These are phyloP conservation scores for Protomyces inundatus DNA, from an alignment of 1,139 yeast species.

Conservation along the genomic window DNA sequence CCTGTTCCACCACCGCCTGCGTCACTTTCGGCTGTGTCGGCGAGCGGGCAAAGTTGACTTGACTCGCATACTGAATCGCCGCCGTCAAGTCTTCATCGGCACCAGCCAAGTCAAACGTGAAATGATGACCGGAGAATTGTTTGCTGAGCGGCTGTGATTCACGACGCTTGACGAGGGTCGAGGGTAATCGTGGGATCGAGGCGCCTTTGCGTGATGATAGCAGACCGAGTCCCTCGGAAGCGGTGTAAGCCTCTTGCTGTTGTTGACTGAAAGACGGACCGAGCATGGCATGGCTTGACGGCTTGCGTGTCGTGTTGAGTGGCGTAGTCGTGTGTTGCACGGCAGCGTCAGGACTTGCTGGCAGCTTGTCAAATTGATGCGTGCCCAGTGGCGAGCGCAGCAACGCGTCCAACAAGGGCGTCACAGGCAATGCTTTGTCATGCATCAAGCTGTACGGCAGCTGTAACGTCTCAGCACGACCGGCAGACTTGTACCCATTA, in stretches of 20 bases:
- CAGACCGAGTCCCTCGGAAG: background rate
- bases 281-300: background rate
- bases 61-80: constrained; percentile 7
- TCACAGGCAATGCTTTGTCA: background rate
- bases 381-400: background rate
- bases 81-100: constrained; percentile 1
- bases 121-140: constrained; percentile 8
- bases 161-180: constrained; percentile 1
- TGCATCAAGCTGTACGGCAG: background rate
- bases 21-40: background rate
- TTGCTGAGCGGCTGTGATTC: constrained; percentile 4
- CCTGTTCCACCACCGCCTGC: background rate
- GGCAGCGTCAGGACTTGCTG: background rate
- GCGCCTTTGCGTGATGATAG: constrained; percentile 5
- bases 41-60: background rate
- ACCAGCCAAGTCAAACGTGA: constrained; percentile 5
- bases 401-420: background rate
- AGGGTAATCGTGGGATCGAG: constrained; percentile 15
- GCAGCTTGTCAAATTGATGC: background rate
- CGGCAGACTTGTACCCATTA: background rate
- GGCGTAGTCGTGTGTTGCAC: background rate
- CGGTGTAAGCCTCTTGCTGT: background rate
- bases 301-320: background rate
- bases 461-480: background rate
- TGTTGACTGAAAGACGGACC: background rate